A percentile compares a stretch with the other conserved stretches of the same genome.
Evolutionary conservation across 331 rosid genomes (phyloP).

Genomic region (Quercus phellos): DNA sequence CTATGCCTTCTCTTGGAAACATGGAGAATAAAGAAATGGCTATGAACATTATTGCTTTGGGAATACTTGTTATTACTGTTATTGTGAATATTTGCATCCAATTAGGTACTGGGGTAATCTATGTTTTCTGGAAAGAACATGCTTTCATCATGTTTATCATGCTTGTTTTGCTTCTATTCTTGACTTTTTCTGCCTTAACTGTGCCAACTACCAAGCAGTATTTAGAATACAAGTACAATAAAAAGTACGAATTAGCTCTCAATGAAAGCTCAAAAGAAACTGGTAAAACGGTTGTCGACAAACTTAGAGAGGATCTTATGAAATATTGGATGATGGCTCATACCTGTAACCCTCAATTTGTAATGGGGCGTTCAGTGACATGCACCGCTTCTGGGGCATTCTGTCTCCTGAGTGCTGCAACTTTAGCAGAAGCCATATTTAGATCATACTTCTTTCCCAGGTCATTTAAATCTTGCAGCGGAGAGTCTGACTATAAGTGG

Average conservation of each 20-base stretch:
- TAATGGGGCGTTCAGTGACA: constrained; percentile 74
- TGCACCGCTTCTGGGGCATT: constrained; percentile 85
- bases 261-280: constrained; percentile 24
- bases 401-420: constrained; percentile 56
- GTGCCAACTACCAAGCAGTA: constrained; percentile 56
- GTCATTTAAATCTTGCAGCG: constrained; percentile 58
- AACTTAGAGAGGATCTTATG: constrained; percentile 37
- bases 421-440: constrained; percentile 52
- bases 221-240: constrained; percentile 40
- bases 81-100: constrained; percentile 72
- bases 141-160: constrained; percentile 46
- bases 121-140: constrained; percentile 64
- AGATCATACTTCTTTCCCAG: constrained; percentile 57
- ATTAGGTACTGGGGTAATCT: constrained; percentile 77
- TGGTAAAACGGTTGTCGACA: constrained; percentile 10
- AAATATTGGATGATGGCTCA: constrained; percentile 89
- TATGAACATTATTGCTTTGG: constrained; percentile 68
- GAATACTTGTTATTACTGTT: constrained; percentile 68
- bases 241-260: constrained; percentile 35
- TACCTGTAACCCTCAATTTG: constrained; percentile 80
- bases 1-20: constrained; percentile 82
- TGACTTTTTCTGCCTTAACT: constrained; percentile 53
- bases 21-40: constrained; percentile 55
- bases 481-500: constrained; percentile 76
- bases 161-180: constrained; percentile 56